Conservation (phyloP, 345 rosid genomes). For the Pistacia vera region DNA sequence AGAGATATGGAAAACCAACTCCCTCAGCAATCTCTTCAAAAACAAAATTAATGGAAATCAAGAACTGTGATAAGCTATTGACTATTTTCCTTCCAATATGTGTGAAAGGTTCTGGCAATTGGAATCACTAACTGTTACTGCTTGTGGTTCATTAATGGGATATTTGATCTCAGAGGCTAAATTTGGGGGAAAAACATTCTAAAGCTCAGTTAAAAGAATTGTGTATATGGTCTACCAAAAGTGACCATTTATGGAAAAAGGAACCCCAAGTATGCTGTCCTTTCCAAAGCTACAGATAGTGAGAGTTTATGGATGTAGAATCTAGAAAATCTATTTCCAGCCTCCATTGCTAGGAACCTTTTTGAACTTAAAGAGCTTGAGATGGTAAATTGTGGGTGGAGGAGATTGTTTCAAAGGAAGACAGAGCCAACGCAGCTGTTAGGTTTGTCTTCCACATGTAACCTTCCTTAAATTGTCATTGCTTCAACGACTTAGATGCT, state of each 20-base stretch:
- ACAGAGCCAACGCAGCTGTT: background rate
- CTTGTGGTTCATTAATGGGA: slow-evolving; percentile 6
- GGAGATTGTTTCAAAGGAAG: background rate
- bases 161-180: slow-evolving; percentile 8
- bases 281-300: no score
- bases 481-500: background rate
- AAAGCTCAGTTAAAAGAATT: background rate
- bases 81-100: slow-evolving; percentile 8
- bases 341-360: background rate
- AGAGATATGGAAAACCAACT: background rate
- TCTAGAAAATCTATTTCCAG: background rate
- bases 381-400: background rate
- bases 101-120: slow-evolving; percentile 6
- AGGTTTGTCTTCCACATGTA: slow-evolving; percentile 6
- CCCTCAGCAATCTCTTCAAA: background rate
- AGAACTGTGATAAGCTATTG: background rate
- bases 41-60: background rate
- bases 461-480: background rate
- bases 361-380: background rate
- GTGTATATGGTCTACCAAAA: no score
- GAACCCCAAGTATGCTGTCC: no score
- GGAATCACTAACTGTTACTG: background rate
- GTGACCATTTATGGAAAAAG: no score
- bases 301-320: background rate
- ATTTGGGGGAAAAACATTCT: no score